Evolutionary conservation across 345 rosid genomes (phyloP), one percentile per base, ranked within the genome.

Genomic region (Lumnitzera littorea): DNA sequence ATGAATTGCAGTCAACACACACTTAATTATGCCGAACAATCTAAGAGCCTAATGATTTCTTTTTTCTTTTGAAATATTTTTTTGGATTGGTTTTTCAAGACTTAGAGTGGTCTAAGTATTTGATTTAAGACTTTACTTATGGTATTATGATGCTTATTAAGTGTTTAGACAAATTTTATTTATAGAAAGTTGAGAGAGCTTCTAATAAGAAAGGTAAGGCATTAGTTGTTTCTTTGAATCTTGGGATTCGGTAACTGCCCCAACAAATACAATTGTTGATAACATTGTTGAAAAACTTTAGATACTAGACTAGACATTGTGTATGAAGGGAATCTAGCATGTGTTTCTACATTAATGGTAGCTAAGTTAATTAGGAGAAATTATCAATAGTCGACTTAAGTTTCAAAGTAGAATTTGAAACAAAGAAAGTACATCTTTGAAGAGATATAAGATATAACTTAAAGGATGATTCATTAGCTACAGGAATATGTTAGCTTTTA

Each of bases 231-330:
- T 0, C 20, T 20, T 20, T 20, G 20, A 20, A 20, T 20, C 20
- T 20, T 20, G 20, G 20, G 20, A 20, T 20, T 20, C 20, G 20
- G 89, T 92, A 61, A 84, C 96, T 49, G 98, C 96, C 15, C 96
- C 98, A 52, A 89, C 96, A 62, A 92, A 92, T 80, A 91, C 98
- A 67, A 96, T 90, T 53, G 89, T 92, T 43, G 98, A 92, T 72
- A 92, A 92, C 70, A 80, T 89, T 91, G 98, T 92, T 15, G 98
- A 92, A 70, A 92, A 85, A 70, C 96, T 92, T 62, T 78, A 2
- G 65, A 62, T 73, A 72, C 73, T 36, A 89, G 90, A 55, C 71
- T 89, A 58, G 67, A 92, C 71, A 72, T 89, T 69, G 98, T 92
- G 59, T 82, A 94, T 46, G 88, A 89, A 56, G 96, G 98, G 64